Conservation (phyloP, 306 rosid species). For the Herpetospermum pedunculosum region DNA sequence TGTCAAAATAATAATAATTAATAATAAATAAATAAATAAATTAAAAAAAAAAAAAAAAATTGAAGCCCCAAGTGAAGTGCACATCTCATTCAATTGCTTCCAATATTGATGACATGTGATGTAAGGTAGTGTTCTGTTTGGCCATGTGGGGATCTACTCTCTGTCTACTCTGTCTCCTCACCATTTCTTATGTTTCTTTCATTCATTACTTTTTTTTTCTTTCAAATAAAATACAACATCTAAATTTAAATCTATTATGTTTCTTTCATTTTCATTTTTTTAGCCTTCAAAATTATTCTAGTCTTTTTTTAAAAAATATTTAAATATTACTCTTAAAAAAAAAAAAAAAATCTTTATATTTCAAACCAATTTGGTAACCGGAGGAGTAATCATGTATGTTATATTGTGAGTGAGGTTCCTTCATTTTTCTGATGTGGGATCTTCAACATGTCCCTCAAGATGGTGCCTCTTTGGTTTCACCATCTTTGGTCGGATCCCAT, state of each 20-base stretch:
- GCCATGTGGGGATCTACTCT: slow-evolving; percentile 42
- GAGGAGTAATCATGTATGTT: no score
- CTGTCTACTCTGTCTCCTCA: slow-evolving; percentile 45
- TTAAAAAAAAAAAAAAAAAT: not conserved
- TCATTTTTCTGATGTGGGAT: no score
- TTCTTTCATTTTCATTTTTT: not conserved
- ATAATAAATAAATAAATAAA: not conserved
- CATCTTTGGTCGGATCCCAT: no score
- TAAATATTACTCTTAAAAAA: no score
- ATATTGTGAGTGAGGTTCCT: no score
- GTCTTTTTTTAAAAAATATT: no score
- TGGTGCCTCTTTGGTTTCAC: no score
- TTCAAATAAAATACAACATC: not conserved
- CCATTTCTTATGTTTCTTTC: slow-evolving; percentile 22
- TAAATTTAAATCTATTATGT: not conserved
- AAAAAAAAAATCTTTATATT: no score
- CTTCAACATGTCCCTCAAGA: no score
- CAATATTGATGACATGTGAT: slow-evolving; percentile 47
- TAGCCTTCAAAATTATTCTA: no score
- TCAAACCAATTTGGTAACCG: no score
- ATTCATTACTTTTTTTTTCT: not conserved
- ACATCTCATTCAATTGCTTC: slow-evolving; percentile 35
- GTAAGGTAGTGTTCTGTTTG: slow-evolving; percentile 30
- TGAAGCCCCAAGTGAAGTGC: slow-evolving; percentile 18
- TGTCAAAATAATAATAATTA: slow-evolving; percentile 5